Base-by-base conservation (phyloP, 2,329 filamentous ascomycete species). In the Cytospora piceicola region DNA sequence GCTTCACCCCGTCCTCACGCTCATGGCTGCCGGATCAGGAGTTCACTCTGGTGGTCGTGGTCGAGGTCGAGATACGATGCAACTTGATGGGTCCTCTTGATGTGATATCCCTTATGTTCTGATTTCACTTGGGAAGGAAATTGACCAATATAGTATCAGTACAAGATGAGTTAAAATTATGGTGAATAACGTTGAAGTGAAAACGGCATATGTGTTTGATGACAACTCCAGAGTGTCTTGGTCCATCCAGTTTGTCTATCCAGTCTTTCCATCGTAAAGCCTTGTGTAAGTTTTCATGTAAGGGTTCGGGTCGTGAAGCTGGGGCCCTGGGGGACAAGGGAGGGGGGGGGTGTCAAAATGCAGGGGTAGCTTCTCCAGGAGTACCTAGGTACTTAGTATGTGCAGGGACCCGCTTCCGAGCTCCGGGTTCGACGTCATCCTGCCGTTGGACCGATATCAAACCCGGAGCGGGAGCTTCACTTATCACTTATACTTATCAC, bases 401-500 rank as follows among this genome's bases (percentile, higher is more conserved):
- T 29, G 36, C 27, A 49, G 20, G 34, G 34, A 14, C 12, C 51
- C 7, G 15, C 39, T n/a, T 36, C 34, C 32, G 54, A 53, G 54
- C 30, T 59, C 59, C 59, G 57, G 24, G 17, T 22, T 20, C 46
- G 61, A 67, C 61, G 61, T 67, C 65, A 67, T 66, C 24, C 39
- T 54, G 56, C 56, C 56, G 56, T 24, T n/a, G 36, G 17, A 17
- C 32, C 53, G 52, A 36, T 51, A 53, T 34, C 29, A 30, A 36
- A 36, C 29, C 49, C 46, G 51, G 32, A 54, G 27, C 34, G 39
- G n/a, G 53, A 46, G 15, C 52, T 46, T 30, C 30, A 27, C 36
- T 46, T 24, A n/a, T 55, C 17, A n/a, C n/a, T n/a, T n/a, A n/a
- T n/a, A n/a, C n/a, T n/a, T n/a, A n/a, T n/a, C n/a, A n/a, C n/a